phyloP scores from a whole-genome alignment of 495 filamentous ascomycete species.

The Sordaria brevicollis region DNA sequence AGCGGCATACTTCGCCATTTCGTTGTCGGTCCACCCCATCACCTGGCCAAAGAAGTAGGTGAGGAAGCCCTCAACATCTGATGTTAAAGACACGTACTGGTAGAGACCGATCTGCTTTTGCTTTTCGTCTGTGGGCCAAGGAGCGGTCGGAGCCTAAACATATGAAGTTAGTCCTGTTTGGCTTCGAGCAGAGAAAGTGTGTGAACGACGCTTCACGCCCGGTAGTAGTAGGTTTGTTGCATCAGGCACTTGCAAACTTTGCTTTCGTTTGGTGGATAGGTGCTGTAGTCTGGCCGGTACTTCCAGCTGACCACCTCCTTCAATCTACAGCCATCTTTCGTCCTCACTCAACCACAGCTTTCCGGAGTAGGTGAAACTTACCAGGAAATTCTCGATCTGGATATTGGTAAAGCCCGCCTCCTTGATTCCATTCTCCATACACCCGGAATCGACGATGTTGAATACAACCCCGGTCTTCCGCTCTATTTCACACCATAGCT shows the following conservation, averaged over 20 bases:
- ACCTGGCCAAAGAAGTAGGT: conserved; percentile 18
- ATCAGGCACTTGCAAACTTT: conserved; percentile 6
- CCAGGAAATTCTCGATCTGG: not conserved
- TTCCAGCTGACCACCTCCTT: not conserved
- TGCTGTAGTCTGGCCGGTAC: not conserved
- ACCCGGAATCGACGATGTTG: conserved; percentile 23
- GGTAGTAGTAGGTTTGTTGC: not conserved
- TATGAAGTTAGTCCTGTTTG: not conserved
- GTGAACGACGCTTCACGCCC: not conserved
- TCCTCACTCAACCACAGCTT: not conserved
- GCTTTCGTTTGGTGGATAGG: not conserved
- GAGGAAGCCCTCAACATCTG: conserved; percentile 25
- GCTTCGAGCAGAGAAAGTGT: not conserved
- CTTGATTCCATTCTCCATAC: conserved; percentile 46
- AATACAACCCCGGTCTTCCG: not conserved
- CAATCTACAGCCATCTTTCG: not conserved
- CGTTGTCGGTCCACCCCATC: conserved; percentile 23
- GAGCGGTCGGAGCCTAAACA: conserved; percentile 30
- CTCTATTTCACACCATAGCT: not conserved
- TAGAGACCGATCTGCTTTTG: conserved; percentile 7
- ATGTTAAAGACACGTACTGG: conserved; percentile 10
- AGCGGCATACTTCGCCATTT: conserved; percentile 25
- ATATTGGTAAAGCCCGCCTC: conserved; percentile 47
- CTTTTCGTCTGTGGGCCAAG: conserved; percentile 14
- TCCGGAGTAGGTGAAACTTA: not conserved